A percentile compares a stretch with the other conserved stretches of the same genome.
phyloP scores from a whole-genome alignment of 2,329 filamentous ascomycete genomes.

The Microcyclospora pomicola region DNA sequence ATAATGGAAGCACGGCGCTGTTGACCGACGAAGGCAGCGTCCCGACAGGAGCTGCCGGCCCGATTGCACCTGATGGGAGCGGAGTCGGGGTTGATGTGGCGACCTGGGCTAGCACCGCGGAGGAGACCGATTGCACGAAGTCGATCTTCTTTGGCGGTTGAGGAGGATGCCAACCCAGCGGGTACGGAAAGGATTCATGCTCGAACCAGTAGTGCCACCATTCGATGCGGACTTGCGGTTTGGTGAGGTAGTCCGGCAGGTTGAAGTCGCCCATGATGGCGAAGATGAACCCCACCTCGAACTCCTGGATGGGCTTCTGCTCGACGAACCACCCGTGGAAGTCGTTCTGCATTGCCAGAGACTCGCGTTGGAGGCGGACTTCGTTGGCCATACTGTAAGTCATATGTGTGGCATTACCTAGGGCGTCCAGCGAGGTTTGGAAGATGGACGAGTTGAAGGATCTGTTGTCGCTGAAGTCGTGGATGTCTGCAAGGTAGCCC shows the following conservation, averaged over 20 bases:
- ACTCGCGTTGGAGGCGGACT: slow-evolving; percentile 5
- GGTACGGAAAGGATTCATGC: slow-evolving; percentile 5
- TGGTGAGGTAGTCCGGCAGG: slow-evolving; percentile 1
- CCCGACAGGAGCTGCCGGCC: neutral
- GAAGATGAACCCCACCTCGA: slow-evolving; percentile 5
- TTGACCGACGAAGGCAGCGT: neutral
- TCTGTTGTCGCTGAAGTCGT: slow-evolving; percentile 3
- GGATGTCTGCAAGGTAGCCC: slow-evolving; percentile 1
- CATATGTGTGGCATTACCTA: slow-evolving; percentile 1
- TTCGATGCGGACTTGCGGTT: slow-evolving; percentile 3
- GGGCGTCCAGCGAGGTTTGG: slow-evolving; percentile 3
- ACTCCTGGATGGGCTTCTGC: slow-evolving; percentile 3
- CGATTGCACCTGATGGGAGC: slow-evolving; percentile 1
- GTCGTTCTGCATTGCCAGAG: neutral
- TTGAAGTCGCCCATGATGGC: slow-evolving; percentile 3
- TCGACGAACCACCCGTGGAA: slow-evolving; percentile 3
- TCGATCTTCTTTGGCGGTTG: slow-evolving; percentile 1
- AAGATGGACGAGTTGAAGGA: slow-evolving; percentile 5
- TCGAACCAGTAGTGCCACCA: slow-evolving; percentile 7
- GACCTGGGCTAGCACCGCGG: neutral
- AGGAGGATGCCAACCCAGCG: slow-evolving; percentile 5
- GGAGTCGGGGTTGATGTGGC: neutral
- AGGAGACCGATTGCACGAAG: slow-evolving; percentile 1
- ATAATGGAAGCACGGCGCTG: neutral
- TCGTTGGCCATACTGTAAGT: slow-evolving; percentile 2